Conservation (phyloP, 768 basidiomycete species). For the Hysterangium stoloniferum region DNA sequence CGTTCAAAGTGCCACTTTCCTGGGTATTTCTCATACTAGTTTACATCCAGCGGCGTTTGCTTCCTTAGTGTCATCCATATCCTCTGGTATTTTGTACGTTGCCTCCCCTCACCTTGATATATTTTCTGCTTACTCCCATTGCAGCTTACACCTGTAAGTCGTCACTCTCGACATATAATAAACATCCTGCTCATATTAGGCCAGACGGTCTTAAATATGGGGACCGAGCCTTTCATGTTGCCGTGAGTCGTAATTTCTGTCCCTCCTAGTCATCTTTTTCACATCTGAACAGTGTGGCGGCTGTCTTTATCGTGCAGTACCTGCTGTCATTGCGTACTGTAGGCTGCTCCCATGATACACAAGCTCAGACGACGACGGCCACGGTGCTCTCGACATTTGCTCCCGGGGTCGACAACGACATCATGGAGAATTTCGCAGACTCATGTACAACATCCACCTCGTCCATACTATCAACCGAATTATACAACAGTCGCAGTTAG, state of each 20-base stretch:
- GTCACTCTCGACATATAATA: not conserved
- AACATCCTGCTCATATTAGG: not conserved
- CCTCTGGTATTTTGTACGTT: conserved; percentile 5
- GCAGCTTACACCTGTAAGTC: conserved; percentile 8
- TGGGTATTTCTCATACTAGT: not conserved
- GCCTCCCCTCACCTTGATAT: not conserved
- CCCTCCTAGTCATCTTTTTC: not conserved
- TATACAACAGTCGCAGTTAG: no score
- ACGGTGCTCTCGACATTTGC: not conserved
- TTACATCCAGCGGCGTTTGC: conserved; percentile 1
- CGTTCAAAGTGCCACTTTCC: not conserved
- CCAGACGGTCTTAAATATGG: not conserved
- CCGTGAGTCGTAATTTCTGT: not conserved
- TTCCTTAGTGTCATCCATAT: not conserved
- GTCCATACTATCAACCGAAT: not conserved
- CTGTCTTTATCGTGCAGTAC: not conserved
- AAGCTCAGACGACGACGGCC: no score
- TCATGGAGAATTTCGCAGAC: no score
- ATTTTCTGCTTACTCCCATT: not conserved
- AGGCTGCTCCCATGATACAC: not conserved
- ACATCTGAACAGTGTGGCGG: not conserved
- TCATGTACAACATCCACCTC: not conserved
- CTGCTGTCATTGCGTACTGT: not conserved
- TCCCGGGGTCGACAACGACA: no score
- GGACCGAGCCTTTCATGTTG: not conserved